Percentiles rank a stretch among this genome's conserved stretches.
phyloP scores from a whole-genome alignment of 1,284 basidiomycete species.

The Hemileia vastatrix region DNA sequence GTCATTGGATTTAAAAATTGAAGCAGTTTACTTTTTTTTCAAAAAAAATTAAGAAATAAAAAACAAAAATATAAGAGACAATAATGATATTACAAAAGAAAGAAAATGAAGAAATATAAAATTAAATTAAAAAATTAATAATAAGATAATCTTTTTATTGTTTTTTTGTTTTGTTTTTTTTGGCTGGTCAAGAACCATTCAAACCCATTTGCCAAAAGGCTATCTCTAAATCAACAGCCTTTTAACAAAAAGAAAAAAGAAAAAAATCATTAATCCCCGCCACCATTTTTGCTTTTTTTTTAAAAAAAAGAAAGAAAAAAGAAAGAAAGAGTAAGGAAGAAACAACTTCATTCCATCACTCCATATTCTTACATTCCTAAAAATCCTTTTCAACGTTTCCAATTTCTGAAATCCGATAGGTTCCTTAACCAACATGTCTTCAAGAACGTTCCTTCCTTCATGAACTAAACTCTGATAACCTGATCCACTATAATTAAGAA shows the following conservation, averaged over 20 bases:
- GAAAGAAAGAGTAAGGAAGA: not conserved
- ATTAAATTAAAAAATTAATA: no score
- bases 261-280: no score
- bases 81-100: no score
- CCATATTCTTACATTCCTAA: conserved; percentile 59
- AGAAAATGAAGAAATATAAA: no score
- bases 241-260: not conserved
- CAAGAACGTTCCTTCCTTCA: not conserved
- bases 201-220: conserved; percentile 7
- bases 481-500: conserved; percentile 17
- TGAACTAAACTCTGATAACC: conserved; percentile 3
- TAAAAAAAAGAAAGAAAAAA: not conserved
- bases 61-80: no score
- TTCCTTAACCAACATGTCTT: not conserved
- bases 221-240: not conserved
- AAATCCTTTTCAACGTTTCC: conserved; percentile 65
- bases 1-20: no score
- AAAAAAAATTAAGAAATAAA: no score
- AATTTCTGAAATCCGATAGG: not conserved
- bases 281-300: not conserved
- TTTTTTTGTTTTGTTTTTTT: not conserved
- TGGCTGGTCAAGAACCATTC: not conserved
- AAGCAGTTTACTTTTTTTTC: no score
- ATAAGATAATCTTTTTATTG: not conserved
- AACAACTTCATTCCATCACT: conserved; percentile 1